Base-by-base conservation (phyloP, 2,329 filamentous ascomycete species). In the Plectosphaerella cucumerina region DNA sequence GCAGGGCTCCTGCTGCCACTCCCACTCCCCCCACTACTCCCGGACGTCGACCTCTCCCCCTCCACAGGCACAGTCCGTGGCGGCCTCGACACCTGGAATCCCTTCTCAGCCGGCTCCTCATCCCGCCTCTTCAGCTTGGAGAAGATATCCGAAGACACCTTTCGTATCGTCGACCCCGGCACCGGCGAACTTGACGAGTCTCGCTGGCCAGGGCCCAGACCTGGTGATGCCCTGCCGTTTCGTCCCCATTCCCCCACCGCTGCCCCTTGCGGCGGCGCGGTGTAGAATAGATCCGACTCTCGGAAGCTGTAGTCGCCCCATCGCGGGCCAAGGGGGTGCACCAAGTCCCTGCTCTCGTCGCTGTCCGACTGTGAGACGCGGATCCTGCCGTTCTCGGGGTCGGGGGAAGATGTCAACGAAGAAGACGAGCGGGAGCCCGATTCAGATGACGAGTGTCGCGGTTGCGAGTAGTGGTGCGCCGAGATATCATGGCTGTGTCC, bases 301-400 rank as follows among this genome's bases (percentile, higher is more conserved):
- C 67, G 61, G 18, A 70, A 65, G 0, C 67, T 68, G 39, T 70
- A 70, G 48, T 70, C 67, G 8, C 60, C 59, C 48, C 60, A 62
- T 8, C 59, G 52, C 21, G 61, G 59, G 20, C 59, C 60, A 14
- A 64, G 53, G 3, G 56, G 51, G 5, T 35, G 39, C 8, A 18
- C 15, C n/a, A 18, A 49, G 18, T 37, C 42, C 5, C 44, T 18
- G 21, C 12, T 35, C 15, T 39, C 42, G 2, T 48, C 26, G 18
- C 15, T 42, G 17, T n/a, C 48, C 1, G 53, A 35, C 18, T 20
- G 35, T 18, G 54, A 52, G n/a, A 14, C 23, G 3, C 33, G 46
- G 3, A 50, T 43, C 5, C n/a, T 17, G 10, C 26, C n/a, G 22
- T 17, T 41, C 5, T 53, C 17, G 3, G 47, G 44, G 26, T 31